phyloP scores from a whole-genome alignment of 176 grass and related monocot species.

The Avena sativa region DNA sequence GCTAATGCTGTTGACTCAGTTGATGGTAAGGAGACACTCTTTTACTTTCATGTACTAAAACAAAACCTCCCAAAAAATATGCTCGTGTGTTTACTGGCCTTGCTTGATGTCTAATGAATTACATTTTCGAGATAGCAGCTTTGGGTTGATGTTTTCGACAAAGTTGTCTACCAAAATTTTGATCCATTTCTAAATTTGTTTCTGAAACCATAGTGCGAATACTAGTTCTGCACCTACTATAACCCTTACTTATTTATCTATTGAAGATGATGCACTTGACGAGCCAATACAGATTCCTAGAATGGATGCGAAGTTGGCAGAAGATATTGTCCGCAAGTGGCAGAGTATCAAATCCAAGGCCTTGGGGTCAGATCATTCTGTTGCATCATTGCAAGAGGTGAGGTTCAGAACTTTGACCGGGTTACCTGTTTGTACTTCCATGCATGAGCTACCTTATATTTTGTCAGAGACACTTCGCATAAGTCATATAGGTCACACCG shows the following conservation, averaged over 20 bases:
- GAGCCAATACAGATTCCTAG: slow-evolving; percentile 54
- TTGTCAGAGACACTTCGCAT: neutral
- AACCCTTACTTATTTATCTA: slow-evolving; percentile 28
- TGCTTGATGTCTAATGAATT: slow-evolving; percentile 3
- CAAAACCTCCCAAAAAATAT: neutral
- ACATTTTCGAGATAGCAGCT: neutral
- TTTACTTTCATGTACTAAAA: slow-evolving; percentile 7
- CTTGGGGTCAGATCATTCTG: slow-evolving; percentile 75
- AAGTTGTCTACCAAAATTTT: neutral
- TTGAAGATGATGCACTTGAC: slow-evolving; percentile 46
- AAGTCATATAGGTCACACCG: neutral
- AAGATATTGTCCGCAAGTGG: slow-evolving; percentile 82
- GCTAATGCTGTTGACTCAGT: slow-evolving; percentile 46
- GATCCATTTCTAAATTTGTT: neutral
- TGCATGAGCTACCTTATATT: neutral
- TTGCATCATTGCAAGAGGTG: slow-evolving; percentile 74
- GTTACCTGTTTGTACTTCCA: neutral
- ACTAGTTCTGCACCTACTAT: neutral
- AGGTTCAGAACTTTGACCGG: slow-evolving; percentile 4
- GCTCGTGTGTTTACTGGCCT: neutral
- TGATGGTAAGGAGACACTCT: slow-evolving; percentile 48
- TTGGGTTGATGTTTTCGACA: neutral
- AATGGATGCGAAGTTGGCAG: slow-evolving; percentile 87
- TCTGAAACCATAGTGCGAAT: neutral
- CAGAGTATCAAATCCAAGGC: slow-evolving; percentile 88